Base-by-base conservation (phyloP, 2,329 filamentous ascomycete species). In the Ophiostoma triangulosporum region DNA sequence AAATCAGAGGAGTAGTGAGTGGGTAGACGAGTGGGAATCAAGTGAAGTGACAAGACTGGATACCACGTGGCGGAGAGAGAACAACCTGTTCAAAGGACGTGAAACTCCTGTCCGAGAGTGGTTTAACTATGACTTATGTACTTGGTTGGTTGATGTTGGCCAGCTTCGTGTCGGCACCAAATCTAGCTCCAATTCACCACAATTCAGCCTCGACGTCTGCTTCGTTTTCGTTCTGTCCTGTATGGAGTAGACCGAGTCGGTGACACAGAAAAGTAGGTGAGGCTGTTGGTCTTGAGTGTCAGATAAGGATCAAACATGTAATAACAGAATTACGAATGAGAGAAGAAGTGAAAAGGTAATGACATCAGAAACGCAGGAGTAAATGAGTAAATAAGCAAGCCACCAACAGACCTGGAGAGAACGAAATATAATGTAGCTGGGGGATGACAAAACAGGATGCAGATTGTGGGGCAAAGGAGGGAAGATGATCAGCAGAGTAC, bases 371-470 rank as follows among this genome's bases (percentile, higher is more conserved):
- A 15, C 11, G n/a, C 11, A 26, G 6, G 40, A 45, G 9, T 24
- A 11, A 17, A n/a, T n/a, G 24, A 27, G n/a, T n/a, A n/a, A 29
- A 29, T 17, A 46, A 29, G 26, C 43, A 29, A 46, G 43, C 43
- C 43, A 46, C 43, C 43, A 46, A 31, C 43, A 46, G 43, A 46
- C 8, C n/a, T n/a, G n/a, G n/a, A n/a, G n/a, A n/a, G n/a, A n/a
- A n/a, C n/a, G n/a, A n/a, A n/a, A n/a, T n/a, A n/a, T n/a, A 29
- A 31, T 46, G 8, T 20, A 43, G 11, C 8, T 29, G 22, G 14
- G 26, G 26, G 24, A 17, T 29, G 43, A 17, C 24, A 29, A 15
- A 3, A 22, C 9, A 6, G 26, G 26, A 46, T 46, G 43, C 26
- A 46, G 24, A 29, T 15, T 26, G 43, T 46, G n/a, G 17, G 6